Evolutionary conservation across 192 early-diverging fungal species (phyloP), one percentile per base, ranked within the genome.

Genomic region (Coemansia sp.): DNA sequence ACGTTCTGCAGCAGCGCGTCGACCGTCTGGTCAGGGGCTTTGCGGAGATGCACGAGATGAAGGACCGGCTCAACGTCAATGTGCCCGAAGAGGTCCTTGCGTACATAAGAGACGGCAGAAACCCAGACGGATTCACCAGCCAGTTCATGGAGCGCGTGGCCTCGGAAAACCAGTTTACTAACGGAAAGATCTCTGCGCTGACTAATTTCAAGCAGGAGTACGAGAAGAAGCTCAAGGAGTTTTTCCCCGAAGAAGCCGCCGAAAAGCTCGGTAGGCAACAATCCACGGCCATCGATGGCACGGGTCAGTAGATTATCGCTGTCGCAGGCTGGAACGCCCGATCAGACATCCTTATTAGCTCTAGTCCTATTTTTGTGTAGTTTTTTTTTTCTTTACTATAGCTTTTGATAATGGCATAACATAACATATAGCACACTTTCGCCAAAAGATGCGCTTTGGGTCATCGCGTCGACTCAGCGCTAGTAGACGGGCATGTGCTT

Each of bases 81-180:
- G 54, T 81, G 2, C 72, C 73, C 2, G 66, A 71, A 20, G 72
- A 74, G 22, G 71, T 75, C 6, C 58, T 81, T 49, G 59, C 61
- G 8, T 68, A 66, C 47, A 68, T 81, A 24, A 66, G 71, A 46
- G 71, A 75, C 28, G 73, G 69, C 9, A 64, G 73, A 11, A 81
- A 81, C 30, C 78, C 78, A 2, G 73, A 81, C 52, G 73, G 71
- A 50, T 81, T 81, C 50, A 81, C 78, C n/a, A 75, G 69, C 55
- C 62, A 75, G 67, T 81, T 81, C 39, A 69, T 67, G 53, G 78
- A 81, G 56, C 68, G 73, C n/a, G 63, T 81, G 18, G 73, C 73
- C 6, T 69, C 72, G 11, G 78, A 81, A 61, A 74, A 75, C 64
- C 78, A 81, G 67, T 81, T 81, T 25, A 75, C 78, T 8, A 71